Evolutionary conservation across 495 filamentous ascomycete genomes (phyloP), one percentile per base, ranked within the genome.

Genomic region (Neohortaea acidophila): DNA sequence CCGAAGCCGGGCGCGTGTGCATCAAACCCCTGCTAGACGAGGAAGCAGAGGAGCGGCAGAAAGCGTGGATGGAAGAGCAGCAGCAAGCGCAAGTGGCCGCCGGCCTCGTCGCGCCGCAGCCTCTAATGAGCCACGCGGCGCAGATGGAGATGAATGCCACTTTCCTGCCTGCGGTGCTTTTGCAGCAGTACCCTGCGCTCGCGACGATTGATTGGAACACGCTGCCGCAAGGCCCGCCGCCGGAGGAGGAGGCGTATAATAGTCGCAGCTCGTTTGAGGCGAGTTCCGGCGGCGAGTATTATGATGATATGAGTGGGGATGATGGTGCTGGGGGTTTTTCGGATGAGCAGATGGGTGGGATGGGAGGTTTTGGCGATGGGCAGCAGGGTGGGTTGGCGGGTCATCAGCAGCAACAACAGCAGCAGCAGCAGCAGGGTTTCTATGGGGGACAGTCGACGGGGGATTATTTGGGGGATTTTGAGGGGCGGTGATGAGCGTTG

Each of bases 21-120:
- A 97, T 97, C 58, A 93, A 91, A 48, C 84, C 89, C 3, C 65
- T 97, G 2, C 67, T 96, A 7, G 91, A 93, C 36, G 85, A 92
- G 56, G 86, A 94, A 34, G 51, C 50, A 8, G 48, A 45, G 18
- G 84, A 94, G 52, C 67, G 82, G 10, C 73, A 82, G 22, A 66
- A 78, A 7, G 51, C 63, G 11, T 69, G 75, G 57, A 66, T 77
- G 44, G 74, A 83, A 43, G 73, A 80, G 49, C 70, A 72, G 33
- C 67, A 69, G 59, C 70, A 74, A 51, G 59, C 62, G 25, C 58
- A 46, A 46, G 55, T 56, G 44, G 61, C 58, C 13, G 39, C 44
- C 4, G 45, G 45, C 3, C 19, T 48, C 7, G 39, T 43, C 21
- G 32, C 41, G 25, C 47, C 42, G 13, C 51, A 51, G 34, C 44